Percentiles rank a stretch among this genome's conserved stretches.
These are phyloP conservation scores for Solanum hybrid DNA, from an alignment of 305 asterid species.

Conservation along the genomic window DNA sequence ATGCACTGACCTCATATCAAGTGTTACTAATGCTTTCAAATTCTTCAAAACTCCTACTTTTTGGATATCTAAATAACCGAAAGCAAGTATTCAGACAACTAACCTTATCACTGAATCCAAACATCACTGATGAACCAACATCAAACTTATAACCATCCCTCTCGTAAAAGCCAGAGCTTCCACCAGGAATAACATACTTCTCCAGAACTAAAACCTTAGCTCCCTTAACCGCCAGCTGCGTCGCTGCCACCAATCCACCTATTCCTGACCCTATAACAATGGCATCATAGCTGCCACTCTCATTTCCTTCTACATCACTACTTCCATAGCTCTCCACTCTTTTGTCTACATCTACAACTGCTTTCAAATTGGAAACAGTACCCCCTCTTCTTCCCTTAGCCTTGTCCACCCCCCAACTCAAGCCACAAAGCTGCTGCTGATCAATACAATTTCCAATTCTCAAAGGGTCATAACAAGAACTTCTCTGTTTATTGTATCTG, in stretches of 20 bases:
- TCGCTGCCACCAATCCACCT: constrained; percentile 94
- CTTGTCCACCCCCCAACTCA: constrained; percentile 18
- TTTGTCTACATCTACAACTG: constrained; percentile 39
- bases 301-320: constrained; percentile 15
- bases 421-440: constrained; percentile 8
- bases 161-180: constrained; percentile 88
- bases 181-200: constrained; percentile 97
- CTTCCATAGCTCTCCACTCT: constrained; percentile 21
- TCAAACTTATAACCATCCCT: constrained; percentile 91
- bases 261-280: constrained; percentile 93
- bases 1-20: neutral
- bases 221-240: constrained; percentile 94
- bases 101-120: constrained; percentile 98
- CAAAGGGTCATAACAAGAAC: constrained; percentile 17
- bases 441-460: constrained; percentile 8
- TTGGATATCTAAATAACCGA: neutral
- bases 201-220: constrained; percentile 84
- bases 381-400: constrained; percentile 19
- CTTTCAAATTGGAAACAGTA: constrained; percentile 24
- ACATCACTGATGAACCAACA: constrained; percentile 98
- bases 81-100: constrained; percentile 8
- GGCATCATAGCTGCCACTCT: constrained; percentile 49
- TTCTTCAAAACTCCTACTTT: neutral
- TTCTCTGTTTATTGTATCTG: constrained; percentile 14
- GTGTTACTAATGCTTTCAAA: neutral